Evolutionary conservation across 192 early-diverging fungal species (phyloP), one percentile per base, ranked within the genome.

Genomic region (Umbelopsis isabellina): DNA sequence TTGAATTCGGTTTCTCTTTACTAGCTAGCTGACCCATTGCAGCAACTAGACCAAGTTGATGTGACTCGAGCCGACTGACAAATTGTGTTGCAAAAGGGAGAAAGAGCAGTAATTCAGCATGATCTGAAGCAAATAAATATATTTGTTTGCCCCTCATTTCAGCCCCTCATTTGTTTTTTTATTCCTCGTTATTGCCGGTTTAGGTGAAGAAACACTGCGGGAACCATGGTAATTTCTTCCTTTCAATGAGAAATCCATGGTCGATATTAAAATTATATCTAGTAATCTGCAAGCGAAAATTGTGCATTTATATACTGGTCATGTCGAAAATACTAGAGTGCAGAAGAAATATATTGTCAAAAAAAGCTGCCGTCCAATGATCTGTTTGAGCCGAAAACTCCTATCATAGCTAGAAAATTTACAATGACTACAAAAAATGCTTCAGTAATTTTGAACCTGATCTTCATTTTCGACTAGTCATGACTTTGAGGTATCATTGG

Each of bases 131-230:
- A 61, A 41, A 61, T 61, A 61, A 61, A 61, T 61, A 61, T 33
- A 61, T 61, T 61, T 61, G 7, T 33, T 61, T 61, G 55, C 55
- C 55, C 55, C 55, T 61, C 55, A 61, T 61, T 61, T 61, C 55
- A 37, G 55, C 55, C 55, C 55, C 55, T 61, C 55, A 27, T 61
- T 58, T 61, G 48, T 49, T 49, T 16, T 49, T 61, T 61, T 61
- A 35, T 61, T 25, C 16, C 55, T 61, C 0, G 25, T 49, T 61
- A 35, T 61, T 30, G 16, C 55, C 12, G 11, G 30, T 15, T 35
- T 25, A 37, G 37, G 37, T 41, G 37, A 41, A 41, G 37, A 41
- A 41, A 6, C 55, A 61, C 33, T 37, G 33, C 9, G 27, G 10
- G 30, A 35, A 4, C 13, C 18, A 61, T 30, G 21, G 18, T 61